Conservation (phyloP, 2,329 filamentous ascomycete genomes). For the Fusarium haematococcum region DNA sequence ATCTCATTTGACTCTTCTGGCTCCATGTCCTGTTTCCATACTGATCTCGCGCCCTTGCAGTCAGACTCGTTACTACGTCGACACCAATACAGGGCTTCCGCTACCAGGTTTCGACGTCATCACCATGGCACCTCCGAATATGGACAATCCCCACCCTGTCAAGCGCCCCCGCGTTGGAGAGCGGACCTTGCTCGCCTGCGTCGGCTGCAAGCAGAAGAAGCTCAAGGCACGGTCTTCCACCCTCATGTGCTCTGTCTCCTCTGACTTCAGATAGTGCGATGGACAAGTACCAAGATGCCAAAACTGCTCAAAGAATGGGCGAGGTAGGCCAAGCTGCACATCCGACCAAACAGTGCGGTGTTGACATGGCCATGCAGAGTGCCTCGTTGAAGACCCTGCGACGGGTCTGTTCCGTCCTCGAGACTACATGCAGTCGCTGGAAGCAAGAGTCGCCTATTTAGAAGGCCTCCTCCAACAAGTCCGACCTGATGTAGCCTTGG, state of each 20-base stretch:
- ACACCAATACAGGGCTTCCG: not conserved
- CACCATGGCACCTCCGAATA: not conserved
- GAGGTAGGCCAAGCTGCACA: not conserved
- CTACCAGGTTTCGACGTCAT: not conserved
- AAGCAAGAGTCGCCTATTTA: slow-evolving; percentile 27
- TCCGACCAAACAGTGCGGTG: not conserved
- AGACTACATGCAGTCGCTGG: slow-evolving; percentile 30
- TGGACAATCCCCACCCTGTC: slow-evolving; percentile 9
- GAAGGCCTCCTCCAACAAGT: slow-evolving; percentile 27
- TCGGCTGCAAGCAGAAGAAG: slow-evolving; percentile 33
- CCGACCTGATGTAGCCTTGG: slow-evolving; percentile 23
- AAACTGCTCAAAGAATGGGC: slow-evolving; percentile 19
- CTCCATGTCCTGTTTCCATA: not conserved
- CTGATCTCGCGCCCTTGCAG: not conserved
- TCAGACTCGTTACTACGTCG: not conserved
- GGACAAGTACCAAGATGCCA: slow-evolving; percentile 22
- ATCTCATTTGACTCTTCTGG: not conserved
- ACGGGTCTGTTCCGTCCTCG: slow-evolving; percentile 28
- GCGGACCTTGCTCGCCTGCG: slow-evolving; percentile 27
- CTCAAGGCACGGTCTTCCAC: slow-evolving; percentile 15
- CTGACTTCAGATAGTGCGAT: slow-evolving; percentile 21
- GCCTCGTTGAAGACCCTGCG: slow-evolving; percentile 31
- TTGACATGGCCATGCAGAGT: slow-evolving; percentile 5
- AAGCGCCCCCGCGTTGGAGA: slow-evolving; percentile 27
- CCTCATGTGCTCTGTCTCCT: not conserved